phyloP scores from a whole-genome alignment of 1,284 basidiomycete genomes.

The Puccinia horiana region DNA sequence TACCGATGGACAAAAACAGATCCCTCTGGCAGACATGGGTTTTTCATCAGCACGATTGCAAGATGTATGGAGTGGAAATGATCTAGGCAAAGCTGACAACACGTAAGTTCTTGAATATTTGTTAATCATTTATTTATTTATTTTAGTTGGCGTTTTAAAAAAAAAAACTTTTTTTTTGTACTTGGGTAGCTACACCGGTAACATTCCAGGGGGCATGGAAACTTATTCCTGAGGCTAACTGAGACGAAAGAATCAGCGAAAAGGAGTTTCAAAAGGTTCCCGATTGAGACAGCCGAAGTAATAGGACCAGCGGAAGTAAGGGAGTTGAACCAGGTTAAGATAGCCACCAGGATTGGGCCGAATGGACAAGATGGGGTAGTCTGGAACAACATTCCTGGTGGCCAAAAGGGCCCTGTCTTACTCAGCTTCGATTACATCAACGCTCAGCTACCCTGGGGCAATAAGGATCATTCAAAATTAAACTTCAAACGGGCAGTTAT shows the following conservation, averaged over 20 bases:
- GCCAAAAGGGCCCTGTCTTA: neutral
- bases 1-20: neutral
- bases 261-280: neutral
- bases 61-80: constrained; percentile 16
- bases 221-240: constrained; percentile 30
- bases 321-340: neutral
- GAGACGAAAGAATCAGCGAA: neutral
- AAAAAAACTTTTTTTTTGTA: neutral
- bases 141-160: neutral
- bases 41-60: constrained; percentile 21
- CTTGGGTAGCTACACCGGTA: neutral
- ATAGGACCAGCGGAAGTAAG: constrained; percentile 3
- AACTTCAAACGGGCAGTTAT: constrained; percentile 20
- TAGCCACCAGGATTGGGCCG: neutral
- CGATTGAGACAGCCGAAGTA: constrained; percentile 1
- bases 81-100: constrained; percentile 18
- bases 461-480: neutral
- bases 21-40: constrained; percentile 18
- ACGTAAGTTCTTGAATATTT: constrained; percentile 2
- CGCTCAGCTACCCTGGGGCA: neutral
- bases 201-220: neutral
- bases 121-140: neutral
- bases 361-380: neutral
- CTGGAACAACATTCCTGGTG: constrained; percentile 22
- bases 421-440: constrained; percentile 49